A percentile compares a stretch with the other conserved stretches of the same genome.
These are phyloP conservation scores for Gaeumannomyces tritici DNA, from an alignment of 2,329 filamentous ascomycete species.

Conservation along the genomic window DNA sequence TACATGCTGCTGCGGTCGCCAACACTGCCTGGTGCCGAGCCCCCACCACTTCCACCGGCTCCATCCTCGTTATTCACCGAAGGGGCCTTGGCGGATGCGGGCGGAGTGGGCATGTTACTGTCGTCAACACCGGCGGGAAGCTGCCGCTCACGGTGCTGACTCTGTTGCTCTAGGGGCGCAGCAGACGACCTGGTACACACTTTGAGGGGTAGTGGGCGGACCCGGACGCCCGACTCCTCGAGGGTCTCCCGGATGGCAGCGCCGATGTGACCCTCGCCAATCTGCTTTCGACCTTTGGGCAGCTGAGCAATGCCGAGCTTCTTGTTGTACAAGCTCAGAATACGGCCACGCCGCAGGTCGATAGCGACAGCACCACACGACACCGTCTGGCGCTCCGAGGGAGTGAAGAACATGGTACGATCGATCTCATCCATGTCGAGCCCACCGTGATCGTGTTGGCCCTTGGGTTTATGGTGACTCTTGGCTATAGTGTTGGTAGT, in stretches of 20 bases:
- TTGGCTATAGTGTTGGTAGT: background rate
- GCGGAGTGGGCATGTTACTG: background rate
- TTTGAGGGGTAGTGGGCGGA: slow-evolving; percentile 25
- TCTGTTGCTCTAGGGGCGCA: slow-evolving; percentile 6
- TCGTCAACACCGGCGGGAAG: background rate
- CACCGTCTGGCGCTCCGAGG: slow-evolving; percentile 31
- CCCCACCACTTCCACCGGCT: background rate
- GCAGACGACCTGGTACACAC: slow-evolving; percentile 33
- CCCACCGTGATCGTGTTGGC: background rate
- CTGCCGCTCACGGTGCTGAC: background rate
- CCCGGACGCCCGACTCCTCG: slow-evolving; percentile 36
- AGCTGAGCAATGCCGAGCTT: slow-evolving; percentile 33
- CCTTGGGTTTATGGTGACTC: background rate
- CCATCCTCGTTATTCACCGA: background rate
- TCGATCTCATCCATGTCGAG: slow-evolving; percentile 20
- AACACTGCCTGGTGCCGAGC: background rate
- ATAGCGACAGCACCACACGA: slow-evolving; percentile 38
- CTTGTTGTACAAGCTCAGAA: slow-evolving; percentile 33
- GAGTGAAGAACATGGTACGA: slow-evolving; percentile 24
- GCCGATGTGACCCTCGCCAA: slow-evolving; percentile 29
- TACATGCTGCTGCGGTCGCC: background rate
- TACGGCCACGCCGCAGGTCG: slow-evolving; percentile 22
- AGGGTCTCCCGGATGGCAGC: slow-evolving; percentile 35
- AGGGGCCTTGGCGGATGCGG: background rate
- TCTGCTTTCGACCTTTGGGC: slow-evolving; percentile 38